Base-by-base conservation (phyloP, 305 asterid species). In the Fraxinus sp. region DNA sequence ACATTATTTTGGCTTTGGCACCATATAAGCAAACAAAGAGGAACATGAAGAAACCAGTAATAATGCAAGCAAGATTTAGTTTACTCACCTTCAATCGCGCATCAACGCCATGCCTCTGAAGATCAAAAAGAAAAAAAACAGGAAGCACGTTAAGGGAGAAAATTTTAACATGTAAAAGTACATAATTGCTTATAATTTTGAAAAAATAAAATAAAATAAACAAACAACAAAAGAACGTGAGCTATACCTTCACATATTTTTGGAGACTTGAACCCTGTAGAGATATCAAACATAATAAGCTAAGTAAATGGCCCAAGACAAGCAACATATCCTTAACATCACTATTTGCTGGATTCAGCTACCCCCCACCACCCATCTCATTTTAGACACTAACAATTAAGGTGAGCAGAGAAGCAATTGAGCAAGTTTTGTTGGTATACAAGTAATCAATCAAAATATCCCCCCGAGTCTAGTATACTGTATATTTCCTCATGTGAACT, bases 81-180 rank as follows among this genome's bases (percentile, higher is more conserved):
- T 66, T 66, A 26, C 87, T 88, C 75, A 92, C 95, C 95, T 92
- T 94, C 52, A 88, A 81, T 88, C 95, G 83, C 82, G 87, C 86
- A 78, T 92, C 94, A 16, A 88, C 85, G 5, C 77, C 86, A 39
- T 86, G 94, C 79, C 79, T 88, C 95, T 90, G 88, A 36, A 44
- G 33, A 80, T 35, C 28, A 32, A 44, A 44, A 44, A 2, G n/a
- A 11, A 84, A 82, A 84, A 37, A 37, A 37, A 6, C 33, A 76
- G 36, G 55, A 32, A 81, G 46, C 71, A 74, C 37, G 66, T 46
- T 78, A 52, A 44, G 33, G n/a, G 13, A 75, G 84, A 80, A 55
- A 33, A 62, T 52, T 44, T 78, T 10, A 41, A 37, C 79, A 77
- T 37, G 78, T 74, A 22, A 16, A 30, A 76, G 10, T 35, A 41